phyloP scores from a whole-genome alignment of 2,329 filamentous ascomycete genomes.

The Sphaceloma murrayae region DNA sequence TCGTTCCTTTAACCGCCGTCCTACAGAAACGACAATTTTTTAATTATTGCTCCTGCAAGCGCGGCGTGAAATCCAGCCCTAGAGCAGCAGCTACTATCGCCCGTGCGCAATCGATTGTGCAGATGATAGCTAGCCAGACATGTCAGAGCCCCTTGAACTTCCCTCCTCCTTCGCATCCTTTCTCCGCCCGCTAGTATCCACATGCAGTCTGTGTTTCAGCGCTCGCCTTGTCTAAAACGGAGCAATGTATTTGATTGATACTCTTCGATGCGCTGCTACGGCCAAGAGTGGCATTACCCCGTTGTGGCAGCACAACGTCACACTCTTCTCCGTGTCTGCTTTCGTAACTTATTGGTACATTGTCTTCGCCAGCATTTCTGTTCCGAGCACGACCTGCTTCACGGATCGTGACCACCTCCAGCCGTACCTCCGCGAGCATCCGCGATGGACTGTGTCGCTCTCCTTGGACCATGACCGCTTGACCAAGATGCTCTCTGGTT shows the following conservation, averaged over 20 bases:
- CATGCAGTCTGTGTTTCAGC: not conserved
- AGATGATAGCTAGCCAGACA: not conserved
- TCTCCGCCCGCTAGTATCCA: not conserved
- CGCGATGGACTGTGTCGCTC: not conserved
- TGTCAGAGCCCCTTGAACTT: not conserved
- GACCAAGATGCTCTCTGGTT: too few relatives aligned
- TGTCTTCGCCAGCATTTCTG: too few relatives aligned
- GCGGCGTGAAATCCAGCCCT: too few relatives aligned
- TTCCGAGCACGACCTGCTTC: too few relatives aligned
- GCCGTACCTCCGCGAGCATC: not conserved
- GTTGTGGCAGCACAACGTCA: not conserved
- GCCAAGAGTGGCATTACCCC: not conserved
- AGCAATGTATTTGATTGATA: not conserved
- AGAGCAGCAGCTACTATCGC: not conserved
- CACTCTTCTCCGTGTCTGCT: too few relatives aligned
- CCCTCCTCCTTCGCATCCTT: not conserved
- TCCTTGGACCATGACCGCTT: too few relatives aligned
- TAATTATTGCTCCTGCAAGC: too few relatives aligned
- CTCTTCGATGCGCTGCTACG: too few relatives aligned
- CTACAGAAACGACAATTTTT: too few relatives aligned
- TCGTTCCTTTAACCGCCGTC: not conserved
- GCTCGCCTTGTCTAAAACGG: not conserved
- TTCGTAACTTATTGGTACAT: too few relatives aligned
- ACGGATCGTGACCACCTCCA: too few relatives aligned
- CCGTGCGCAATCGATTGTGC: not conserved